Percentiles rank a stretch among this genome's conserved stretches.
Evolutionary conservation across 73 alveolate genomes (phyloP).

Genomic region (Paramecium biaurelia): DNA sequence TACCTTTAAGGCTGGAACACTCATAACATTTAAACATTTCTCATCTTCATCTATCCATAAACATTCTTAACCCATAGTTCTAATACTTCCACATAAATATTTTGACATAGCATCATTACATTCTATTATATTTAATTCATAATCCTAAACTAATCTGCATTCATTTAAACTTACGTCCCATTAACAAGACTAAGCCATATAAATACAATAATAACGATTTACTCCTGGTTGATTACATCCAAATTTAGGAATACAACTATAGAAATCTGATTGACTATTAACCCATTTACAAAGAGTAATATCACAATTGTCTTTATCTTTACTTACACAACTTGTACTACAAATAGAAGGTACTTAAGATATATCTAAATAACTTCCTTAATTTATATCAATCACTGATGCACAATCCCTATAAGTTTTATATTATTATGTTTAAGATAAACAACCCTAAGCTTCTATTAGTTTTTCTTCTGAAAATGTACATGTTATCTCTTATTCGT

Average conservation of each 20-base stretch:
- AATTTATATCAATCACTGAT: neutral
- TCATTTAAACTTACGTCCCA: neutral
- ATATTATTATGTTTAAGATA: neutral
- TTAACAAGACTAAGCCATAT: neutral
- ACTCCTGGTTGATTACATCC: slow-evolving; percentile 20
- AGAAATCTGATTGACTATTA: neutral
- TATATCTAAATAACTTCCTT: neutral
- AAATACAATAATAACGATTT: neutral
- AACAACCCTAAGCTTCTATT: neutral
- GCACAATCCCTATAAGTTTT: neutral
- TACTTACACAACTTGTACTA: neutral
- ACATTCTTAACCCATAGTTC: neutral
- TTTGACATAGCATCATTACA: neutral
- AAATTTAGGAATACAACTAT: neutral
- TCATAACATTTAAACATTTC: neutral
- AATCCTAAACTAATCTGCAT: neutral
- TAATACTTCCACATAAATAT: neutral
- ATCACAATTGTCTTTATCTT: neutral
- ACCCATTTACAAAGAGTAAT: neutral
- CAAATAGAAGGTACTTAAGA: neutral
- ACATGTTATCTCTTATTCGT: neutral
- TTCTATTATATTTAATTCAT: neutral
- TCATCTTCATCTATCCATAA: slow-evolving; percentile 11
- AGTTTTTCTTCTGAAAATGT: neutral
- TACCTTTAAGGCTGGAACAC: neutral